A percentile compares a stretch with the other conserved stretches of the same genome.
Conservation (phyloP, 169 alveolate species). For the Eimeria tenella region DNA sequence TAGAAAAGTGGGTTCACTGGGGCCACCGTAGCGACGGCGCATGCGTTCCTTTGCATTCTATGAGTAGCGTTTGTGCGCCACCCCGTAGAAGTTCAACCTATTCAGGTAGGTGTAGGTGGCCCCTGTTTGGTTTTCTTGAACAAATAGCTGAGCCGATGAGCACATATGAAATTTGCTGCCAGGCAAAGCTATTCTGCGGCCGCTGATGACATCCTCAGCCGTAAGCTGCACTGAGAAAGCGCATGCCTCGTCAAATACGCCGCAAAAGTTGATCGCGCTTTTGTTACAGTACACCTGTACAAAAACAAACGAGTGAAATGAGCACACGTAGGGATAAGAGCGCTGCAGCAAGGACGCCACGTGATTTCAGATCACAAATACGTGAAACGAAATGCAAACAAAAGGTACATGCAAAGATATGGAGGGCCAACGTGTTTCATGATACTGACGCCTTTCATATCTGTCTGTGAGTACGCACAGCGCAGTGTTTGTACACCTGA, state of each 20-base stretch:
- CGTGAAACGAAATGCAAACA: neutral
- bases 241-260: conserved; percentile 43
- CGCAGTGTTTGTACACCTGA: no score
- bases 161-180: conserved; percentile 64
- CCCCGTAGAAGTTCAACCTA: conserved; percentile 18
- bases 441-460: no score
- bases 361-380: no score
- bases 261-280: conserved; percentile 17
- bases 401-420: neutral
- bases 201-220: conserved; percentile 14
- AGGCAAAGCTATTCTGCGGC: conserved; percentile 20
- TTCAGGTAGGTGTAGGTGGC: conserved; percentile 25
- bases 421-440: neutral
- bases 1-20: no score
- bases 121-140: conserved; percentile 51
- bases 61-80: conserved; percentile 36
- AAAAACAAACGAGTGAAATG: neutral
- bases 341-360: neutral
- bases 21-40: no score
- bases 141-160: conserved; percentile 49
- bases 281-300: conserved; percentile 60
- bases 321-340: neutral
- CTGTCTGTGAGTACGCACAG: no score
- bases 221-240: conserved; percentile 39
- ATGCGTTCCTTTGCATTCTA: neutral